Conservation (phyloP, 208 protist species). For the Trypanosomatidae sp. region DNA sequence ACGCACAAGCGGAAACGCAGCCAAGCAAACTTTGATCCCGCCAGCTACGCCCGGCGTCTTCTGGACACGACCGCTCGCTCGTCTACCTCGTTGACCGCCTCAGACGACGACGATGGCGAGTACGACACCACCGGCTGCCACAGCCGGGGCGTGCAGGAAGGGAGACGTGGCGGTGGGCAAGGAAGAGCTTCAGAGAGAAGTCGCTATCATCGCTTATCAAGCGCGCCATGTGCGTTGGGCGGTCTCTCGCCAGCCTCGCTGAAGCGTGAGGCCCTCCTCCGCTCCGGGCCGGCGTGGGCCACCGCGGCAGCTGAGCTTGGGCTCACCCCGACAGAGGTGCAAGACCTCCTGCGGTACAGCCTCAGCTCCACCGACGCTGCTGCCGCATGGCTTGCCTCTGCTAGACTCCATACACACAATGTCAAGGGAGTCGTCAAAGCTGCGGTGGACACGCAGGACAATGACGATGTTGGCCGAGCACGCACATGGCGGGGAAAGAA, state of each 20-base stretch:
- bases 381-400: neutral
- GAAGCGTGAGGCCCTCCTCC: constrained; percentile 4
- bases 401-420: neutral
- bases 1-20: neutral
- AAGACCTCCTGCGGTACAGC: constrained; percentile 27
- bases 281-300: constrained; percentile 14
- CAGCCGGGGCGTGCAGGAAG: neutral
- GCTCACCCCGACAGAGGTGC: constrained; percentile 12
- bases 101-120: constrained; percentile 2
- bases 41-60: constrained; percentile 16
- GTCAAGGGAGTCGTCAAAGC: neutral
- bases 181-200: neutral
- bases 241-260: neutral
- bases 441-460: neutral
- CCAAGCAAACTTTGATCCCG: constrained; percentile 10
- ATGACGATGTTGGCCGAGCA: neutral
- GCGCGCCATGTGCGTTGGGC: neutral
- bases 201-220: neutral
- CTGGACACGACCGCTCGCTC: constrained; percentile 3
- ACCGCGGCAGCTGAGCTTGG: constrained; percentile 17
- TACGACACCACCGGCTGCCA: neutral
- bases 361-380: constrained; percentile 11
- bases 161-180: neutral
- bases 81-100: neutral
- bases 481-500: neutral